Evolutionary conservation across 768 basidiomycete species (phyloP), one percentile per base, ranked within the genome.

Genomic region (Phanerodontia chrysosporium): DNA sequence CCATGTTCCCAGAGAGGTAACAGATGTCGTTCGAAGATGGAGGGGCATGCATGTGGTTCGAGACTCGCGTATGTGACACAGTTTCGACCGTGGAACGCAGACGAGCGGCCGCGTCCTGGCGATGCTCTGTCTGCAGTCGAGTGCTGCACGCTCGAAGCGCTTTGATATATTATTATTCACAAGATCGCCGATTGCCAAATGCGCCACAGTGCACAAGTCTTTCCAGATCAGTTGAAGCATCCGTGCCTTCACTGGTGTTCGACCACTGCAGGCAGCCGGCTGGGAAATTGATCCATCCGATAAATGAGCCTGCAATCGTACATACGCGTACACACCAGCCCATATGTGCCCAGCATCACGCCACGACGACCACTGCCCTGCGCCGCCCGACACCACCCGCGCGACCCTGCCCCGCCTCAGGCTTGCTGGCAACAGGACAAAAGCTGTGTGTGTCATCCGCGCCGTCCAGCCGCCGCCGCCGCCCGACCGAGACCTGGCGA

Each of bases 171-270:
- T 42, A 42, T 42, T 42, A 18, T 42, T 42, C 39, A 42, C 32
- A 53, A 25, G 52, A 53, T 53, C 52, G 32, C 52, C 52, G 52
- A 53, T 53, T 53, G 52, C 35, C 52, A 35, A 28, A 51, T 32
- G 51, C 28, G 51, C 51, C 51, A 51, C 52, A 53, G 52, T 27
- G 52, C 49, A 32, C 16, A 51, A 51, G 39, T 32, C 49, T 53
- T 53, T 53, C 52, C 36, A 53, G 52, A 53, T 53, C 24, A 32
- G 29, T 30, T 30, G 16, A 30, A 51, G 49, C 49, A 51, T 22
- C 49, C 22, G 49, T 32, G 49, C 30, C 16, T 51, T 32, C 30
- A 51, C 18, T 7, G 49, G 29, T 32, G 29, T 51, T 30, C 29
- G 30, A 30, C 39, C 21, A 51, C n/a, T 30, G 29, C 49, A 29